Base-by-base conservation (phyloP, 1,139 yeast species). In the Yamadazyma jaroonii region DNA sequence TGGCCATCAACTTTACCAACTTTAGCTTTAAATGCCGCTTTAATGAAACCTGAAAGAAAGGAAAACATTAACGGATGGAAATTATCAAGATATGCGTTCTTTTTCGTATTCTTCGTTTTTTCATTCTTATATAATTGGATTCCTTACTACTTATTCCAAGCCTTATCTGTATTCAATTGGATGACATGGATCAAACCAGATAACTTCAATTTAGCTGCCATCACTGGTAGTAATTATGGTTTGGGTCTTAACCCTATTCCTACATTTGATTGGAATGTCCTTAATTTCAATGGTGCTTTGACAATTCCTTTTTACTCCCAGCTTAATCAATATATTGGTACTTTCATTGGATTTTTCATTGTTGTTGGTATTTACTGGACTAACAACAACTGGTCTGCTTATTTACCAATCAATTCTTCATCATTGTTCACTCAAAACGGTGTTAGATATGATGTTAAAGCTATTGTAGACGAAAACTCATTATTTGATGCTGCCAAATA, bases 1-100 rank as follows among this genome's bases (percentile, higher is more conserved):
- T 79, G 82, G 80, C 82, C 83, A 38, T 64, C 74, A n/a, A 53
- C 64, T 34, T 52, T 77, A 47, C 79, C 80, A 22, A 67, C 77
- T 4, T 53, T 79, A 24, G 80, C 84, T 10, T 56, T 78, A 42
- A 74, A 75, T 54, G 61, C 72, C 44, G 77, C 82, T 4, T 59
- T 79, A 33, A 53, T 73, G 45, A 57, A 54, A 37, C 60, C 63
- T 7, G 74, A 72, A 43, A 55, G 58, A 36, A 61, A 65, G 37
- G 72, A 62, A 47, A 54, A 44, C 25, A 62, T 69, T 34, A 50
- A 58, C 38, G 67, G 67, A 5, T 62, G 67, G 66, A 50, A 38
- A 8, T 47, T 61, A 13, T 53, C 64, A 3, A 53, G 62, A 36
- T 61, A 57, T 40, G n/a, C 35, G 11, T 61, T 58, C 42, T 61